Evolutionary conservation across 1,284 basidiomycete species (phyloP).

Genomic region (Schizopora paradoxa): DNA sequence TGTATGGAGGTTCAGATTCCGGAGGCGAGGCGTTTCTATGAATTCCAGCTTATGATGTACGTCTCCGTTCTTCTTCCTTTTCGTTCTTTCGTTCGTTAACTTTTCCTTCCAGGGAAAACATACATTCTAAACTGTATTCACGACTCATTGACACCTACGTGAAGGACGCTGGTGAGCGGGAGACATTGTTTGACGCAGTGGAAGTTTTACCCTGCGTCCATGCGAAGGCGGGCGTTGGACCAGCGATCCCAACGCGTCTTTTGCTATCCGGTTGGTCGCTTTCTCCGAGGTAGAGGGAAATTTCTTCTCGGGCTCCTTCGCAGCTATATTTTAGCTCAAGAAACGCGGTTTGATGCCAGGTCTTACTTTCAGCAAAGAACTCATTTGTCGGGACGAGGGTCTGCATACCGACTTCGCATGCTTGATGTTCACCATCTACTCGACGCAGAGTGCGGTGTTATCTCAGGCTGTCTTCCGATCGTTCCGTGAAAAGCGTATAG

Average conservation of each 20-base stretch:
- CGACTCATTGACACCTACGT: background rate
- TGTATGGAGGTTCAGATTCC: background rate
- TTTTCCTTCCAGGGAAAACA: no score
- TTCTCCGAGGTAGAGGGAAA: constrained; percentile 1
- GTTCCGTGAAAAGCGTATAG: no score
- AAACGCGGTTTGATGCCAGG: constrained; percentile 2
- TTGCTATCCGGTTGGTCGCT: constrained; percentile 1
- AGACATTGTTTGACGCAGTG: background rate
- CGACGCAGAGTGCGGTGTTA: no score
- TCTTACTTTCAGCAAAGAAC: background rate
- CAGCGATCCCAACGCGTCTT: background rate
- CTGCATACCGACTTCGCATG: constrained; percentile 5
- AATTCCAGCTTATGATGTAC: constrained; percentile 4
- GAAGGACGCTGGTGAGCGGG: background rate
- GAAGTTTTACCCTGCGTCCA: background rate
- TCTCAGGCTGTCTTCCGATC: no score
- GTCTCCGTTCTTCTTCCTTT: no score
- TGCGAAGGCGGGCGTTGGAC: constrained; percentile 1
- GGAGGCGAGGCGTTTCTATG: constrained; percentile 1
- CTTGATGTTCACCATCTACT: background rate
- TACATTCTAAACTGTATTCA: constrained; percentile 1
- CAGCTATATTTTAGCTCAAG: constrained; percentile 2
- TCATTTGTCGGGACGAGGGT: constrained; percentile 2
- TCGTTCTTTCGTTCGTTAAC: no score
- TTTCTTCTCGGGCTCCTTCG: constrained; percentile 3